These are phyloP conservation scores for Phlebiopsis flavidoalba DNA, from an alignment of 768 basidiomycete species.

Conservation along the genomic window DNA sequence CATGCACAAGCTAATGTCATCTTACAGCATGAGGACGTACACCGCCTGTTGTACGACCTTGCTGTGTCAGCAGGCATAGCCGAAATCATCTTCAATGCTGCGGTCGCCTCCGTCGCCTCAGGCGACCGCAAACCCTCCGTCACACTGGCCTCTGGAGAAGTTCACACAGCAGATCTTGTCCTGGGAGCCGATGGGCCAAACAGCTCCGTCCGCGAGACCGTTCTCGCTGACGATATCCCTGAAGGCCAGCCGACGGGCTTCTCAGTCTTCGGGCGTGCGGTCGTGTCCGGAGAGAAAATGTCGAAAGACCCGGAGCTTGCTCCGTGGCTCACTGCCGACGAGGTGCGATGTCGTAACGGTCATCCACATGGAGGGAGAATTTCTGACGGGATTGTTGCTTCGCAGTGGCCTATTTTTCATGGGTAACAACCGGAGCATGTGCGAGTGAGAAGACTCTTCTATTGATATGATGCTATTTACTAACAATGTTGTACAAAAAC, in stretches of 20 bases:
- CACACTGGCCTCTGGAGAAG: conserved; percentile 35
- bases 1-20: background rate
- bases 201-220: conserved; percentile 33
- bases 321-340: conserved; percentile 20
- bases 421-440: conserved; percentile 21
- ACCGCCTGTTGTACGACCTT: conserved; percentile 39
- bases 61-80: conserved; percentile 44
- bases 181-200: conserved; percentile 57
- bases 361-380: background rate
- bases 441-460: conserved; percentile 13
- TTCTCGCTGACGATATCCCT: conserved; percentile 28
- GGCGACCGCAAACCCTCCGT: conserved; percentile 13
- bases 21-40: conserved; percentile 47
- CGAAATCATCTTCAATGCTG: conserved; percentile 25
- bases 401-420: conserved; percentile 26
- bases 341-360: conserved; percentile 24
- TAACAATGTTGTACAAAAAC: background rate
- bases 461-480: conserved; percentile 9
- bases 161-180: conserved; percentile 44
- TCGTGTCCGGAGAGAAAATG: conserved; percentile 36
- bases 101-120: conserved; percentile 2
- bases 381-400: background rate
- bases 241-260: conserved; percentile 17
- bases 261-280: conserved; percentile 40
- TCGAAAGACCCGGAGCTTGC: conserved; percentile 34